Conservation (phyloP, 1,139 yeast species). For the Yamadazyma aaseri region DNA sequence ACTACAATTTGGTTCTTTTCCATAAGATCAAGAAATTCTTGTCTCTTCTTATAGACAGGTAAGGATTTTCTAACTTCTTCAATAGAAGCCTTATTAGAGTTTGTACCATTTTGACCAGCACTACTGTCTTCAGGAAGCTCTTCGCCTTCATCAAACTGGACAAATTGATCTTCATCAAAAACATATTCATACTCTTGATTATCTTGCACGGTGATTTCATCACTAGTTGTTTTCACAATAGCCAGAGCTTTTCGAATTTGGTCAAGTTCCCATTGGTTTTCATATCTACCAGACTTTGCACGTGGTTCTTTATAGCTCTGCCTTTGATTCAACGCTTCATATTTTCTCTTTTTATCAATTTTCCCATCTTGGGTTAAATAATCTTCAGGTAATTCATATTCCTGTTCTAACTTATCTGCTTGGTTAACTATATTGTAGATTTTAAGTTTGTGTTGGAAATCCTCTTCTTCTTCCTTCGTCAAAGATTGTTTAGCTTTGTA, state of each 20-base stretch:
- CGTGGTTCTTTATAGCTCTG: conserved; percentile 12
- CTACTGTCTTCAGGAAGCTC: conserved; percentile 22
- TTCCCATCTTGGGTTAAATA: conserved; percentile 51
- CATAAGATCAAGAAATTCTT: conserved; percentile 62
- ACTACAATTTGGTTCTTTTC: conserved; percentile 69
- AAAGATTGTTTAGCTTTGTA: conserved; percentile 42
- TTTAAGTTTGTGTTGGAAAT: conserved; percentile 50
- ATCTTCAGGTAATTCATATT: conserved; percentile 58
- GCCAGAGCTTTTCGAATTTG: conserved; percentile 53
- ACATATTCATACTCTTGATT: conserved; percentile 70
- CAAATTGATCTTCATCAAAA: conserved; percentile 74
- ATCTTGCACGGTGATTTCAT: conserved; percentile 46
- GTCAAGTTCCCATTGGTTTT: conserved; percentile 63
- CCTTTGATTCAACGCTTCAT: conserved; percentile 31
- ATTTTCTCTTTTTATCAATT: conserved; percentile 52
- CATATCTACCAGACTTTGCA: conserved; percentile 20
- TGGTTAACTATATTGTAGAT: conserved; percentile 32
- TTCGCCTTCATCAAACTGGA: conserved; percentile 58
- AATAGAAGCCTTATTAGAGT: conserved; percentile 21
- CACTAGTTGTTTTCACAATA: conserved; percentile 32
- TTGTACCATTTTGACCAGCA: conserved; percentile 12
- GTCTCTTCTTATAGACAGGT: conserved; percentile 72
- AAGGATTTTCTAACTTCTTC: conserved; percentile 57
- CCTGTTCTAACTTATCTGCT: conserved; percentile 34
- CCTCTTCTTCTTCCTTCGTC: conserved; percentile 48